Percentiles rank a stretch among this genome's conserved stretches.
Evolutionary conservation across 169 alveolate genomes (phyloP).

Genomic region (Cytauxzoon felis): DNA sequence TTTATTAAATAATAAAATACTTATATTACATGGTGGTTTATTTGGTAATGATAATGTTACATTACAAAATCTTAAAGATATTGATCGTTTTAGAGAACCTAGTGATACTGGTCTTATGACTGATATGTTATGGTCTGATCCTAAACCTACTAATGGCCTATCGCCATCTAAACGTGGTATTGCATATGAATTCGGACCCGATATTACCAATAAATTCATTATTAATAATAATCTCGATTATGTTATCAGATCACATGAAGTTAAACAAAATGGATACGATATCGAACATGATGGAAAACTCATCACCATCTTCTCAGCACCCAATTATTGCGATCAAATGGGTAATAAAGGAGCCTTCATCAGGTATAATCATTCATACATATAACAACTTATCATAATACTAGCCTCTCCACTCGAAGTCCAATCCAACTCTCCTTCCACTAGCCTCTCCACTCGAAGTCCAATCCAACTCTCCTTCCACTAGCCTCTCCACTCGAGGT

Average conservation of each 20-base stretch:
- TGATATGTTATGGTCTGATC: constrained; percentile 98
- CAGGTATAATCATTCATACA: no score
- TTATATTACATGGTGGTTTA: constrained; percentile 98
- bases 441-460: no score
- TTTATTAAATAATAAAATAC: constrained; percentile 89
- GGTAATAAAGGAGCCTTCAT: constrained; percentile 97
- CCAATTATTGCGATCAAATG: constrained; percentile 99
- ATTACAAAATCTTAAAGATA: constrained; percentile 86
- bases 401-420: no score
- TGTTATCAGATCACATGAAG: constrained; percentile 96
- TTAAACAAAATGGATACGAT: constrained; percentile 97
- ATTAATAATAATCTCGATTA: constrained; percentile 85
- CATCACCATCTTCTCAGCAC: constrained; percentile 98
- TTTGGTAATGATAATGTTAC: constrained; percentile 93
- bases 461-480: no score
- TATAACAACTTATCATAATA: no score
- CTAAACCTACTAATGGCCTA: constrained; percentile 91
- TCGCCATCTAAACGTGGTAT: constrained; percentile 97
- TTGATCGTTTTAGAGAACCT: constrained; percentile 93
- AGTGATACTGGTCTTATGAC: constrained; percentile 90
- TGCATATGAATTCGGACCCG: constrained; percentile 95
- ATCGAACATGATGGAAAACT: constrained; percentile 94
- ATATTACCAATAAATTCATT: constrained; percentile 90
- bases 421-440: no score
- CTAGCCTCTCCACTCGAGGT: no score